Evolutionary conservation across 768 basidiomycete species (phyloP).

Genomic region (Cystobasidium ongulense): DNA sequence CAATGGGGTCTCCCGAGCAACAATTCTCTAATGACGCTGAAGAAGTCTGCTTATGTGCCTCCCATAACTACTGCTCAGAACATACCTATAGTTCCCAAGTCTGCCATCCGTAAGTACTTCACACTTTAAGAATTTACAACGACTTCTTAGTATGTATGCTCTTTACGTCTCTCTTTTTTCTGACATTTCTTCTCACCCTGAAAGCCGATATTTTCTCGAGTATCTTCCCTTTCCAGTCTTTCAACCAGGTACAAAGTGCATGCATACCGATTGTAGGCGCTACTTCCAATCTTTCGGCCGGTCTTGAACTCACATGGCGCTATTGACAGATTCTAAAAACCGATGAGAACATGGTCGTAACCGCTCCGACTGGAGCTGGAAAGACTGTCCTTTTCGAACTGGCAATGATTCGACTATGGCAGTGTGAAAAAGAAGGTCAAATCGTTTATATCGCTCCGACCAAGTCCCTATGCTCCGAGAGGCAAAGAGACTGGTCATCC

Average conservation of each 20-base stretch:
- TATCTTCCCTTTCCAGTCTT: constrained; percentile 78
- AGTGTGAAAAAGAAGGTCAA: constrained; percentile 50
- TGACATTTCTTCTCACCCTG: background rate
- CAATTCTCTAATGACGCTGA: background rate
- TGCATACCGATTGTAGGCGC: constrained; percentile 65
- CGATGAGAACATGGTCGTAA: constrained; percentile 47
- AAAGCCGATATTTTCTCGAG: constrained; percentile 76
- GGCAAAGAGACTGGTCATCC: constrained; percentile 67
- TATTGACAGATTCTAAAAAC: constrained; percentile 41
- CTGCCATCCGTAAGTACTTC: background rate
- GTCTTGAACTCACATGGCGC: constrained; percentile 46
- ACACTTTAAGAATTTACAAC: too few relatives aligned
- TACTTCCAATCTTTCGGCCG: background rate
- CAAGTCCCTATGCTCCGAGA: constrained; percentile 80
- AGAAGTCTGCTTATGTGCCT: background rate
- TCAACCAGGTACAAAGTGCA: constrained; percentile 81
- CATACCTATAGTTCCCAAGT: background rate
- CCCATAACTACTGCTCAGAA: background rate
- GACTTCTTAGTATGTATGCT: too few relatives aligned
- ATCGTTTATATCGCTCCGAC: constrained; percentile 64
- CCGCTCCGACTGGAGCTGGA: constrained; percentile 87
- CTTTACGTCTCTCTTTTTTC: background rate
- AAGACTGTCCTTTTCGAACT: constrained; percentile 95
- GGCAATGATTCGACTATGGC: constrained; percentile 67
- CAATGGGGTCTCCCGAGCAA: background rate